Evolutionary conservation across 805 yeast genomes (phyloP).

Genomic region (Lipomyces spencermartinsiae): DNA sequence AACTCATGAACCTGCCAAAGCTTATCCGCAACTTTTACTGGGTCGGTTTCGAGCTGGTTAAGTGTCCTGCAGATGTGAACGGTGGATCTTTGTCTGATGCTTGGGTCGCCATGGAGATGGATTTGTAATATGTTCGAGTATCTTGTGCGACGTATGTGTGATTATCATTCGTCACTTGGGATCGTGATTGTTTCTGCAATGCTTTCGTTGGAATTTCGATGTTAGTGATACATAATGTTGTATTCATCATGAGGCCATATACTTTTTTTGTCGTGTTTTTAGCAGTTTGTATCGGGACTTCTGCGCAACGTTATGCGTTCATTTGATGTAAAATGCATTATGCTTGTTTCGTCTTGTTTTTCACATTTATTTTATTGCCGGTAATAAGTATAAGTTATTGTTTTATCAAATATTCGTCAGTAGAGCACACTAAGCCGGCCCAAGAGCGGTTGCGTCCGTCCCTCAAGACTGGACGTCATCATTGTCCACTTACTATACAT

Average conservation of each 20-base stretch:
- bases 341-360: neutral
- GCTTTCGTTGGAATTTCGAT: neutral
- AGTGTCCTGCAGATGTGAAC: constrained; percentile 23
- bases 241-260: neutral
- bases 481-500: too few species aligned
- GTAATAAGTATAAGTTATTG: neutral
- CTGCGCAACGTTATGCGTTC: neutral
- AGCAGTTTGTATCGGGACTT: too few species aligned
- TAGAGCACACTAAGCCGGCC: too few species aligned
- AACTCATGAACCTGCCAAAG: constrained; percentile 24
- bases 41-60: constrained; percentile 40
- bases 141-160: neutral
- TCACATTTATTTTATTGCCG: neutral
- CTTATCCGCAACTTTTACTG: constrained; percentile 34
- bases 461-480: too few species aligned
- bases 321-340: neutral
- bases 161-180: neutral
- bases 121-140: constrained; percentile 21
- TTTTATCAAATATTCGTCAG: too few species aligned
- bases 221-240: neutral
- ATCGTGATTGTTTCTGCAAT: neutral
- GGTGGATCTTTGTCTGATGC: constrained; percentile 34
- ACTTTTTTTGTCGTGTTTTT: neutral
- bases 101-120: constrained; percentile 40
- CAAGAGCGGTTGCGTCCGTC: too few species aligned